These are phyloP conservation scores for Populus hybrid DNA, from an alignment of 441 rosid species.

Conservation along the genomic window DNA sequence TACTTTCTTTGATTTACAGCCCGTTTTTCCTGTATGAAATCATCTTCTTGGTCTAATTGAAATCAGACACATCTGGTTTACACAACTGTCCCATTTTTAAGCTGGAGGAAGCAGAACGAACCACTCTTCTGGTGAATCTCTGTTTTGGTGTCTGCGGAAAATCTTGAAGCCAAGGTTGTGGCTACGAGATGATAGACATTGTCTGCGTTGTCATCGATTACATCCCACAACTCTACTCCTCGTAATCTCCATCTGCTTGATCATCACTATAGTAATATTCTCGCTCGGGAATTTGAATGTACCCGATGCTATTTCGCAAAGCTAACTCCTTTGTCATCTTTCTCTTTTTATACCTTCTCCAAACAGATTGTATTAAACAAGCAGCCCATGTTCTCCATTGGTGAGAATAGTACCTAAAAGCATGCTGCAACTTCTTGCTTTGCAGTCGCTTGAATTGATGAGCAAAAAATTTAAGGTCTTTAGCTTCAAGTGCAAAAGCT, in stretches of 20 bases:
- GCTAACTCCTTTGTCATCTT: constrained; percentile 28
- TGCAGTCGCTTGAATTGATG: constrained; percentile 38
- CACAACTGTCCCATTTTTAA: constrained; percentile 78
- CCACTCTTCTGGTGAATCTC: constrained; percentile 33
- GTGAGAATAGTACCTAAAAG: constrained; percentile 36
- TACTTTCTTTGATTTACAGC: background rate
- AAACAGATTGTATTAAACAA: constrained; percentile 35
- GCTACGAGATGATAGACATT: constrained; percentile 44
- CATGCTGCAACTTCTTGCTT: constrained; percentile 36
- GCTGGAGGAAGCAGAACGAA: constrained; percentile 42
- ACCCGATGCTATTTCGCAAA: constrained; percentile 12
- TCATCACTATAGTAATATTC: constrained; percentile 14
- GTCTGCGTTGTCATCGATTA: constrained; percentile 15
- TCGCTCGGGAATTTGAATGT: constrained; percentile 5
- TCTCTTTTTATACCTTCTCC: constrained; percentile 34
- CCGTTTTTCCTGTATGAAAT: constrained; percentile 2
- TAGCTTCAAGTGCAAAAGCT: constrained; percentile 37
- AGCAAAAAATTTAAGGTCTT: constrained; percentile 32
- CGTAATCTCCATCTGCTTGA: constrained; percentile 13
- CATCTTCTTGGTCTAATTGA: constrained; percentile 23
- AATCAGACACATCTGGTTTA: constrained; percentile 79
- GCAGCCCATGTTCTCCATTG: constrained; percentile 47
- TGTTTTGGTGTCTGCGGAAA: constrained; percentile 57
- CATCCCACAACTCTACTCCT: constrained; percentile 9
- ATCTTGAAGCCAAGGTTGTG: constrained; percentile 57